phyloP scores from a whole-genome alignment of 1,284 basidiomycete species.

The Sanguinoderma infundibulare region DNA sequence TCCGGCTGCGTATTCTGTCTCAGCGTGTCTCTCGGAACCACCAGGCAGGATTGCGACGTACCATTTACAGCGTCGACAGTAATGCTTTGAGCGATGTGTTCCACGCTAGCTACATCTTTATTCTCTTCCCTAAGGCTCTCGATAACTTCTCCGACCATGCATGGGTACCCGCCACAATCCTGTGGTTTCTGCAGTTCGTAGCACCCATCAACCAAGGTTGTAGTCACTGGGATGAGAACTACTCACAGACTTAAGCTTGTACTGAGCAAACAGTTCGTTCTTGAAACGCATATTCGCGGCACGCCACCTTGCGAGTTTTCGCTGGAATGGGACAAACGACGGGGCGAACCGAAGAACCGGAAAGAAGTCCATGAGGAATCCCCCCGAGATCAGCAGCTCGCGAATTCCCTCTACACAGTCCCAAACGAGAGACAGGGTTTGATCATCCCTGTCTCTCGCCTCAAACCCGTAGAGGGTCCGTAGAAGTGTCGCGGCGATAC shows the following conservation, averaged over 20 bases:
- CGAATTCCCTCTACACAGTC: conserved; percentile 4
- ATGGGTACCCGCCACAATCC: neutral
- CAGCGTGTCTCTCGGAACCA: neutral
- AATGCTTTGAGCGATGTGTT: neutral
- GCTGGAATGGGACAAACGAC: conserved; percentile 16
- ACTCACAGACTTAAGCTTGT: neutral
- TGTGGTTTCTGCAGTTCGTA: neutral
- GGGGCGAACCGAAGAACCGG: conserved; percentile 15
- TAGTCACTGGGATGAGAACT: too few species aligned
- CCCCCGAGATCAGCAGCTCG: neutral
- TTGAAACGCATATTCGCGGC: neutral
- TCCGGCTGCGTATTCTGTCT: conserved; percentile 1
- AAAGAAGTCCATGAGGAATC: conserved; percentile 10
- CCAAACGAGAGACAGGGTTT: conserved; percentile 11
- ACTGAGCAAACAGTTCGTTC: neutral
- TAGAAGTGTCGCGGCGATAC: conserved; percentile 7
- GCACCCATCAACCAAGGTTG: neutral
- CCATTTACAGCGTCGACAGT: conserved; percentile 6
- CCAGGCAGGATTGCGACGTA: neutral
- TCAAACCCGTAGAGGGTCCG: conserved; percentile 18
- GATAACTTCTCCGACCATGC: neutral
- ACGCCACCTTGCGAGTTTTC: conserved; percentile 1
- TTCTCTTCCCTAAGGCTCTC: neutral
- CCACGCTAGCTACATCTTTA: neutral
- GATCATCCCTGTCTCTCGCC: conserved; percentile 8